phyloP scores from a whole-genome alignment of 202 grass and related monocot genomes.

The Carex arenaria region DNA sequence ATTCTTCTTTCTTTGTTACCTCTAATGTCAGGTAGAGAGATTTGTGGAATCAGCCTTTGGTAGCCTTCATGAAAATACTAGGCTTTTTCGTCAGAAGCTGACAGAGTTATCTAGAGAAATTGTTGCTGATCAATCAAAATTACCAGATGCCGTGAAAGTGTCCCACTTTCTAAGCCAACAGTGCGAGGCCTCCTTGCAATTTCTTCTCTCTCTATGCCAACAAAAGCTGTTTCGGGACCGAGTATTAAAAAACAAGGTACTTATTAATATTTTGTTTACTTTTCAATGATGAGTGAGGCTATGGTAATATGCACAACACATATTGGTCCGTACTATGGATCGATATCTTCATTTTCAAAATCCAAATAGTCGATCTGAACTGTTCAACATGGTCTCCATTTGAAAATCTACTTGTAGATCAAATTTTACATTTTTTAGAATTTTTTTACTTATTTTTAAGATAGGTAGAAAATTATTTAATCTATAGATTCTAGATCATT shows the following conservation, averaged over 20 bases:
- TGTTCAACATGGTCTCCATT: too few relatives aligned
- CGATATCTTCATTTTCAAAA: too few relatives aligned
- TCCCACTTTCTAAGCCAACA: conserved; percentile 79
- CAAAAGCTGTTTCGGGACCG: conserved; percentile 83
- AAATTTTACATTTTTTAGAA: too few relatives aligned
- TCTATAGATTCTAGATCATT: too few relatives aligned
- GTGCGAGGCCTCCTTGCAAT: conserved; percentile 80
- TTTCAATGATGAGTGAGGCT: background rate
- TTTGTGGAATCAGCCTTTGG: conserved; percentile 92
- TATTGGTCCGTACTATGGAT: too few relatives aligned
- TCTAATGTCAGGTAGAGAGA: conserved; percentile 71
- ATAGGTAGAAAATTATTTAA: too few relatives aligned
- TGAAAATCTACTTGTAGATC: too few relatives aligned
- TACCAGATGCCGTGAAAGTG: conserved; percentile 37
- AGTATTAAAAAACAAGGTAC: conserved; percentile 83
- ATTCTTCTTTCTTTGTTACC: background rate
- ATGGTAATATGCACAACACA: too few relatives aligned
- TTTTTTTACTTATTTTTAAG: too few relatives aligned
- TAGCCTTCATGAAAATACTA: conserved; percentile 76
- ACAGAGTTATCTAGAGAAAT: conserved; percentile 36
- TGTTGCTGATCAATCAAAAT: conserved; percentile 22
- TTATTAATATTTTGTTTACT: background rate
- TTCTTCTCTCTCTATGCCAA: conserved; percentile 87
- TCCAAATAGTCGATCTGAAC: too few relatives aligned
- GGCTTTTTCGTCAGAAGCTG: conserved; percentile 48